A percentile compares a stretch with the other conserved stretches of the same genome.
These are phyloP conservation scores for Monosporozyma servazzii DNA, from an alignment of 805 yeast genomes.

Conservation along the genomic window DNA sequence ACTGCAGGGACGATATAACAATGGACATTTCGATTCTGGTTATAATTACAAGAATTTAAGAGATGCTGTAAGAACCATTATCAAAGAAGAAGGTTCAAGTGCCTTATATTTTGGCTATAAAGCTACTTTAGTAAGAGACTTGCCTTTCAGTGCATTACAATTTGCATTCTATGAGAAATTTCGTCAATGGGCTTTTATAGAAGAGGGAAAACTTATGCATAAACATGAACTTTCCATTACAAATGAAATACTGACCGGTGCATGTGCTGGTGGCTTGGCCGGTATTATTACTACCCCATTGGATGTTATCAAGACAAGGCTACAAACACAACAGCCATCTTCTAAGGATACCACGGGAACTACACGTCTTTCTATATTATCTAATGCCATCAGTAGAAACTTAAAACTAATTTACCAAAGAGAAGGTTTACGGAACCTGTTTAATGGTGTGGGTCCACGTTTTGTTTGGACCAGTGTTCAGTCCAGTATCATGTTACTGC, in stretches of 20 bases:
- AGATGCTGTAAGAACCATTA: slow-evolving; percentile 61
- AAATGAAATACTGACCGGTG: slow-evolving; percentile 78
- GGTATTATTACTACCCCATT: slow-evolving; percentile 84
- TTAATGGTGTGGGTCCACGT: slow-evolving; percentile 94
- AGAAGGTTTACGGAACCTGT: slow-evolving; percentile 75
- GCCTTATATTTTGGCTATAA: slow-evolving; percentile 86
- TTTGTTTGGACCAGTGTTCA: slow-evolving; percentile 95
- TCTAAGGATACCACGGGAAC: slow-evolving; percentile 2
- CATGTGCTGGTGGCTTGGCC: slow-evolving; percentile 90
- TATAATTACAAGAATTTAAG: slow-evolving; percentile 73
- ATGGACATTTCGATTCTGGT: slow-evolving; percentile 61
- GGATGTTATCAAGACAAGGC: slow-evolving; percentile 85
- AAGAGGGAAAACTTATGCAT: slow-evolving; percentile 27
- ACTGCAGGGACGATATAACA: slow-evolving; percentile 81
- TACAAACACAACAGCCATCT: slow-evolving; percentile 70
- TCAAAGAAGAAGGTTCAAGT: slow-evolving; percentile 58
- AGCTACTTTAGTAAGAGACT: slow-evolving; percentile 84
- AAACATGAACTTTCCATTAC: slow-evolving; percentile 43
- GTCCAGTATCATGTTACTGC: slow-evolving; percentile 83
- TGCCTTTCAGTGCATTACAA: slow-evolving; percentile 93
- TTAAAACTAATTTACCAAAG: slow-evolving; percentile 46
- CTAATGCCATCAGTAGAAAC: slow-evolving; percentile 42
- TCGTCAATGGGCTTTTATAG: slow-evolving; percentile 46
- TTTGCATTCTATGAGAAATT: slow-evolving; percentile 90
- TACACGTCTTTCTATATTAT: slow-evolving; percentile 16